These are phyloP conservation scores for Proliferodiscus dingleyae DNA, from an alignment of 2,329 filamentous ascomycete genomes.

Conservation along the genomic window DNA sequence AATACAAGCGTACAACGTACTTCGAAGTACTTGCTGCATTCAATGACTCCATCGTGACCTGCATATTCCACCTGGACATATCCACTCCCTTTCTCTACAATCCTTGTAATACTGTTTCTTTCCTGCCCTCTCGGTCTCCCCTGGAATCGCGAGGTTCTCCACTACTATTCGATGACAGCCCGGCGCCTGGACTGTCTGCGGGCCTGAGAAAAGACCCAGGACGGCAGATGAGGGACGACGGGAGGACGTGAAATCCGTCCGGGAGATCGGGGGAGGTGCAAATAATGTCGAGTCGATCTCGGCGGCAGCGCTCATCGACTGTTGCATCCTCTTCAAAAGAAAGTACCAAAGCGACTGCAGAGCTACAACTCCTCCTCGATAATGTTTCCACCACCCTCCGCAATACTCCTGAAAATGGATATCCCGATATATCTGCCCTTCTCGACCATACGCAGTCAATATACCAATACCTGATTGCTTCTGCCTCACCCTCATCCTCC, in stretches of 20 bases:
- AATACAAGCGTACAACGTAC: background rate
- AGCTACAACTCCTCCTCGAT: conserved; percentile 52
- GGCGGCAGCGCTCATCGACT: conserved; percentile 61
- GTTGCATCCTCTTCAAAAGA: conserved; percentile 52
- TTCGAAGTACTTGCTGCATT: background rate
- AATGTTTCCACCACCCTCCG: conserved; percentile 33
- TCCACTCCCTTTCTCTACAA: background rate
- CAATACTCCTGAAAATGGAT: conserved; percentile 15
- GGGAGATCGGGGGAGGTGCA: conserved; percentile 29
- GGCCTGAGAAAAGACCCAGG: conserved; percentile 12
- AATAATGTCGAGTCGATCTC: conserved; percentile 48
- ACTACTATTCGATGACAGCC: conserved; percentile 17
- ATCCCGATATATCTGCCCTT: conserved; percentile 32
- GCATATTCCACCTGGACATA: background rate
- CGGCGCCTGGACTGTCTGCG: conserved; percentile 20
- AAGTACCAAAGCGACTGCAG: conserved; percentile 56
- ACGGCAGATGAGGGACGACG: conserved; percentile 23
- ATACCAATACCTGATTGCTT: conserved; percentile 34
- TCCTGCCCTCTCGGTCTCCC: background rate
- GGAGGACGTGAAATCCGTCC: conserved; percentile 14
- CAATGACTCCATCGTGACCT: conserved; percentile 1
- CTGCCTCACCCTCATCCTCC: conserved; percentile 29
- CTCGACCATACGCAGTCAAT: conserved; percentile 28
- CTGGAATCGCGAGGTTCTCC: background rate
- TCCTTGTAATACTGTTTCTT: background rate